These are phyloP conservation scores for Simplicillium sp. DNA, from an alignment of 2,329 filamentous ascomycete species.

Conservation along the genomic window DNA sequence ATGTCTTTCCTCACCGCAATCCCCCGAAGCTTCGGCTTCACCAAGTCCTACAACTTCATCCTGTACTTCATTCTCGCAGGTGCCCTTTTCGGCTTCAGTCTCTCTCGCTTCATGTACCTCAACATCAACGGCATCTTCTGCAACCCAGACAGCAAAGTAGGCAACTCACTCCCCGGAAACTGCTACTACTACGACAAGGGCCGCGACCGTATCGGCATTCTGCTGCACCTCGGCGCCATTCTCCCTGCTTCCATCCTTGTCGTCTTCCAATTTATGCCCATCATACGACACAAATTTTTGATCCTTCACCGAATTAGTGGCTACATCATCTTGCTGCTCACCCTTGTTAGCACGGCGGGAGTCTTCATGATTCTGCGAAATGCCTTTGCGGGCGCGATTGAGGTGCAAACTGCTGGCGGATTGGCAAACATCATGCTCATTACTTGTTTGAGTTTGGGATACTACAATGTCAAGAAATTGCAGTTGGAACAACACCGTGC, in stretches of 20 bases:
- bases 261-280: conserved; percentile 38
- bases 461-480: conserved; percentile 46
- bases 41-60: too few relatives aligned
- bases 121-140: conserved; percentile 29
- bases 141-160: conserved; percentile 10
- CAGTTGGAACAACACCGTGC: conserved; percentile 55
- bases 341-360: conserved; percentile 32
- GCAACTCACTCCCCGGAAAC: conserved; percentile 9
- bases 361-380: conserved; percentile 42
- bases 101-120: conserved; percentile 38
- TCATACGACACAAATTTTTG: conserved; percentile 34
- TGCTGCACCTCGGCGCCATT: conserved; percentile 34
- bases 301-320: conserved; percentile 52
- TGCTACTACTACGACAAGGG: conserved; percentile 23
- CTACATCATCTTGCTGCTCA: conserved; percentile 41
- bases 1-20: too few relatives aligned
- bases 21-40: too few relatives aligned
- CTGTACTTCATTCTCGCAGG: conserved; percentile 25
- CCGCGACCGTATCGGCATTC: conserved; percentile 27
- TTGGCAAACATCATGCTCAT: conserved; percentile 34
- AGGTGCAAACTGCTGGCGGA: conserved; percentile 35
- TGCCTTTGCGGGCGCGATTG: conserved; percentile 44
- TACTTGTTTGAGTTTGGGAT: conserved; percentile 32
- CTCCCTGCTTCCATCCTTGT: conserved; percentile 34
- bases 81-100: conserved; percentile 32